Conservation (phyloP, 345 rosid genomes). For the Populus euphratica region DNA sequence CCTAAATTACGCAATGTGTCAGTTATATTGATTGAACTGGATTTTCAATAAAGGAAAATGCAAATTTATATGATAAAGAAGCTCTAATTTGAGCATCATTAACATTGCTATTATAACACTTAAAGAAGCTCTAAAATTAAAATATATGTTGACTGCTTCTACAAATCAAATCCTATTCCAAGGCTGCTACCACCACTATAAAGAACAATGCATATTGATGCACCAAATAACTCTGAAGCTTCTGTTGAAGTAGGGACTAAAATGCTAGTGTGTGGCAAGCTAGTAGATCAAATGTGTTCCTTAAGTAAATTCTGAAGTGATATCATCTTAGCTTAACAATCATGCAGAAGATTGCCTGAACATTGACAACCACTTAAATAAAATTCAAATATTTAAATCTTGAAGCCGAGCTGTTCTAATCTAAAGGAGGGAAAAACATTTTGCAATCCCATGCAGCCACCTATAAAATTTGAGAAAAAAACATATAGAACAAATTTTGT, state of each 20-base stretch:
- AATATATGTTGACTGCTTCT: too few relatives aligned
- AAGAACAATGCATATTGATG: too few relatives aligned
- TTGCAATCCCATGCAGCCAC: not conserved
- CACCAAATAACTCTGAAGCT: not conserved
- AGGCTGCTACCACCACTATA: too few relatives aligned
- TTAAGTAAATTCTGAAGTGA: too few relatives aligned
- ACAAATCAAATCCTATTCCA: too few relatives aligned
- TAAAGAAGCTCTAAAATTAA: too few relatives aligned
- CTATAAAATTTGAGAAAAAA: not conserved
- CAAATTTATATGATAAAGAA: not conserved
- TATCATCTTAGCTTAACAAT: too few relatives aligned
- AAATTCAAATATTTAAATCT: not conserved
- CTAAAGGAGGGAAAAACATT: too few relatives aligned
- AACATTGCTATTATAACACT: too few relatives aligned
- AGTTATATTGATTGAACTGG: not conserved
- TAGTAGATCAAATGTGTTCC: not conserved
- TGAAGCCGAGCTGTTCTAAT: not conserved
- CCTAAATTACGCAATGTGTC: slow-evolving; percentile 35
- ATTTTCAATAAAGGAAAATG: not conserved
- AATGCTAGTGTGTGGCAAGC: not conserved
- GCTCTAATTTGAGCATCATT: too few relatives aligned
- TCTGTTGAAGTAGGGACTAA: not conserved
- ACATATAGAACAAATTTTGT: not conserved
- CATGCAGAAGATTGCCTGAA: not conserved
- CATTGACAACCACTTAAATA: not conserved